phyloP scores from a whole-genome alignment of 2,329 filamentous ascomycete genomes.

The Pestalotiopsis sp. region DNA sequence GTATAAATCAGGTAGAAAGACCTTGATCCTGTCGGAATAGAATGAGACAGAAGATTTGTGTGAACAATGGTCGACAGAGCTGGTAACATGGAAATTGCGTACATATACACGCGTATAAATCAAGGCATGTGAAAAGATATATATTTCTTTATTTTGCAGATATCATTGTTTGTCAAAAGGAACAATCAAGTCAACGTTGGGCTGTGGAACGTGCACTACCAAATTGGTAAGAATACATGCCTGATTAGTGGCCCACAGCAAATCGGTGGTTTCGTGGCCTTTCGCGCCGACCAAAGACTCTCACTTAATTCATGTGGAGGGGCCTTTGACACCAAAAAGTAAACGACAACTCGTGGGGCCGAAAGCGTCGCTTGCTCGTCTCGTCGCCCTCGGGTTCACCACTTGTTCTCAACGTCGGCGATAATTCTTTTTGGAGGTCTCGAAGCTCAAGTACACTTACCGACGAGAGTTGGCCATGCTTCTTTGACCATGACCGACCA shows the following conservation, averaged over 20 bases:
- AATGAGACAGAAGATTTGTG: no score
- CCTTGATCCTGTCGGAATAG: no score
- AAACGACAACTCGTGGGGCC: neutral
- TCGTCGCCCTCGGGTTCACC: neutral
- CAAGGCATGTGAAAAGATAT: neutral
- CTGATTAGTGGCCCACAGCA: neutral
- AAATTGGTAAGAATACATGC: no score
- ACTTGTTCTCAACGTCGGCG: neutral
- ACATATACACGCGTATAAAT: neutral
- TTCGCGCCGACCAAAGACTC: neutral
- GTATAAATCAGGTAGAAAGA: no score
- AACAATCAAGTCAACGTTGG: no score
- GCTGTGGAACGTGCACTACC: no score
- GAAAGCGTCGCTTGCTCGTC: neutral
- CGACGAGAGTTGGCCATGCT: neutral
- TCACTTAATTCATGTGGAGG: neutral
- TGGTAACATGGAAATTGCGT: no score
- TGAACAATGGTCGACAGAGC: no score
- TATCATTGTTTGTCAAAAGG: no score
- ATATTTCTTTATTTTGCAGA: neutral
- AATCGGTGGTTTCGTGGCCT: conserved; percentile 11
- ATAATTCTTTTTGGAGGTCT: neutral
- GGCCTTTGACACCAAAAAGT: neutral
- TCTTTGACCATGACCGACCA: conserved; percentile 68
- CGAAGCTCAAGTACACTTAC: neutral